Evolutionary conservation across 768 basidiomycete species (phyloP).

Genomic region (Russula abietina): DNA sequence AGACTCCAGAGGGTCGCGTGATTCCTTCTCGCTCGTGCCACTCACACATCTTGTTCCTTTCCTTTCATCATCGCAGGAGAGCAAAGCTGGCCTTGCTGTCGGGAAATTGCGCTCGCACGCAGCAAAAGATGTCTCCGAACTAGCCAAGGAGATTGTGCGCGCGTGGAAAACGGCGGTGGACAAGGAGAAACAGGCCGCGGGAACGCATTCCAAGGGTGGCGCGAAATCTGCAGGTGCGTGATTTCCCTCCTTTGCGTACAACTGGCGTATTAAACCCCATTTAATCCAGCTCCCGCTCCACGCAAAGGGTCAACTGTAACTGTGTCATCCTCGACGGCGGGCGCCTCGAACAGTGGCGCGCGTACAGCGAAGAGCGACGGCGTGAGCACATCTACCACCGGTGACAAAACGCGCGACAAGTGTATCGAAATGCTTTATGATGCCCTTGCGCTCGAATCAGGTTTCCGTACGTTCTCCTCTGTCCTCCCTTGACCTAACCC

Average conservation of each 20-base stretch:
- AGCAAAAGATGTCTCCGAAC: constrained; percentile 65
- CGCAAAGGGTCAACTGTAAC: constrained; percentile 20
- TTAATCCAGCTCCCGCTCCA: constrained; percentile 9
- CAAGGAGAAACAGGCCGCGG: constrained; percentile 46
- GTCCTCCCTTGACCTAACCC: background rate
- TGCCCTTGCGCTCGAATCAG: constrained; percentile 79
- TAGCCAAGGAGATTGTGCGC: constrained; percentile 87
- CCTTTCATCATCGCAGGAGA: constrained; percentile 53
- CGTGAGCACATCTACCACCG: constrained; percentile 47
- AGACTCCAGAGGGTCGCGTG: constrained; percentile 33
- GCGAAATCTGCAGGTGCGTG: constrained; percentile 38
- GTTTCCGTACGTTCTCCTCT: constrained; percentile 61
- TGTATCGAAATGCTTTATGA: constrained; percentile 90
- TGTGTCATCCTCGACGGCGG: constrained; percentile 13
- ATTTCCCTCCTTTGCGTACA: too few species aligned
- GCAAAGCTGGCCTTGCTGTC: constrained; percentile 86
- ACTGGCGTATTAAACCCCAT: background rate
- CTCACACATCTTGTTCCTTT: background rate
- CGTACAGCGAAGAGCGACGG: constrained; percentile 71
- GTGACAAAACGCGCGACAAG: constrained; percentile 77
- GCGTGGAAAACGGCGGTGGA: constrained; percentile 90
- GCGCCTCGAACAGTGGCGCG: constrained; percentile 32
- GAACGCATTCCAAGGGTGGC: constrained; percentile 25
- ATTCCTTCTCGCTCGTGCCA: constrained; percentile 5
- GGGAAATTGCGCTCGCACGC: constrained; percentile 78